Percentiles rank a stretch among this genome's conserved stretches.
Conservation (phyloP, 179 eudicot species). For the Amaranthus tricolor region DNA sequence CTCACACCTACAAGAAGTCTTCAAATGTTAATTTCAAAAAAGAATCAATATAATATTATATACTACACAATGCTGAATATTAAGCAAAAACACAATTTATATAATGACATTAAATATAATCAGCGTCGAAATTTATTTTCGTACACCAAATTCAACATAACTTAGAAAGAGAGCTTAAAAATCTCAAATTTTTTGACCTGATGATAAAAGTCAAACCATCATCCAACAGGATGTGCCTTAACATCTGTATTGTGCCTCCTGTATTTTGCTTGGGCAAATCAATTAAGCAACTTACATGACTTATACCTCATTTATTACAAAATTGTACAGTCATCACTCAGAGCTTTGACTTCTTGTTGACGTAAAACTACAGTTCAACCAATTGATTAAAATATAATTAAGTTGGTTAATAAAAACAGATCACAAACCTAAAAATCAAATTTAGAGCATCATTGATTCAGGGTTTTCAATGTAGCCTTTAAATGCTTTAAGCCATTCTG, state of each 20-base stretch:
- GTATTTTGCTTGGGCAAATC: background rate
- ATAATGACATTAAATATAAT: too few relatives aligned
- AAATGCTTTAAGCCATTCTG: conserved; percentile 95
- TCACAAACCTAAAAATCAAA: background rate
- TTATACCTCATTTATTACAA: conserved; percentile 15
- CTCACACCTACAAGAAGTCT: too few relatives aligned
- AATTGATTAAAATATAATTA: background rate
- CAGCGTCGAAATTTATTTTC: too few relatives aligned
- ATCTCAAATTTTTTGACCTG: background rate
- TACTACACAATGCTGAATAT: too few relatives aligned
- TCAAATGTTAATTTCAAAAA: too few relatives aligned
- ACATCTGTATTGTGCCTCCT: conserved; percentile 1
- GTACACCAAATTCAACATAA: too few relatives aligned
- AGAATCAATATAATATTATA: too few relatives aligned
- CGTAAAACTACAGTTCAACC: background rate
- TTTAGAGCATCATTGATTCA: conserved; percentile 83
- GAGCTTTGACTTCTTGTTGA: conserved; percentile 5
- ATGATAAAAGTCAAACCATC: background rate
- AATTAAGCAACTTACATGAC: background rate
- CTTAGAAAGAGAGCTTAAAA: too few relatives aligned
- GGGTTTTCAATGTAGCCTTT: conserved; percentile 95
- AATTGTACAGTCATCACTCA: conserved; percentile 10
- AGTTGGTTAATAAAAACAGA: background rate
- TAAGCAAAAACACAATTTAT: too few relatives aligned
- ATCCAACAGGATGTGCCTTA: background rate